A percentile compares a stretch with the other conserved stretches of the same genome.
These are phyloP conservation scores for Alternaria dauci DNA, from an alignment of 2,329 filamentous ascomycete species.

Conservation along the genomic window DNA sequence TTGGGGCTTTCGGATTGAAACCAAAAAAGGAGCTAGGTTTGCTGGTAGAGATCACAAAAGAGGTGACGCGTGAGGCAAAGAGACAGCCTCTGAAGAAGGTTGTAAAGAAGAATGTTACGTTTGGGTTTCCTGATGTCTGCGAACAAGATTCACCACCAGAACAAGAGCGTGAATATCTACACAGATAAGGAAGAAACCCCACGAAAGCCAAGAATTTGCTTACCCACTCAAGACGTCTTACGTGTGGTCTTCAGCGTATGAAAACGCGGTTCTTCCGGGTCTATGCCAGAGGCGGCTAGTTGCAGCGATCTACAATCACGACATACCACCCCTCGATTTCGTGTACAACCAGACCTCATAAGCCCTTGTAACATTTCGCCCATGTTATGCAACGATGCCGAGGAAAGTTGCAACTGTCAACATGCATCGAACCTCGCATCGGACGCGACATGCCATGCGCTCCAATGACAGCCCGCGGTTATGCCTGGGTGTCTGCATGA, in stretches of 20 bases:
- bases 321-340: constrained; percentile 47
- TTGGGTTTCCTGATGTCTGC: not conserved
- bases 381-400: constrained; percentile 6
- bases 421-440: constrained; percentile 16
- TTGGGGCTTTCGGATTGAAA: constrained; percentile 7
- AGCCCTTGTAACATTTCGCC: constrained; percentile 8
- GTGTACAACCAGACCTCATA: constrained; percentile 25
- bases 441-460: not conserved
- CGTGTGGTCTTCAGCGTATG: not conserved
- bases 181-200: not conserved
- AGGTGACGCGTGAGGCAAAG: not conserved
- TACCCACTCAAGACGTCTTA: not conserved
- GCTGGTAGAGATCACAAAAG: not conserved
- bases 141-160: not conserved
- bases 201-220: not conserved
- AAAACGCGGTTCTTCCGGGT: not conserved
- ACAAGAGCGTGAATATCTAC: not conserved
- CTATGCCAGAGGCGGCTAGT: constrained; percentile 11
- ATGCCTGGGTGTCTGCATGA: constrained; percentile 6
- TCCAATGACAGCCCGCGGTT: constrained; percentile 29
- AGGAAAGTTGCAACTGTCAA: not conserved
- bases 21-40: not conserved
- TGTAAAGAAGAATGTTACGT: not conserved
- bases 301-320: constrained; percentile 41
- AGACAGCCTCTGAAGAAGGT: not conserved